Evolutionary conservation across 2,329 filamentous ascomycete genomes (phyloP), one percentile per base, ranked within the genome.

Genomic region (Tothia fuscella): DNA sequence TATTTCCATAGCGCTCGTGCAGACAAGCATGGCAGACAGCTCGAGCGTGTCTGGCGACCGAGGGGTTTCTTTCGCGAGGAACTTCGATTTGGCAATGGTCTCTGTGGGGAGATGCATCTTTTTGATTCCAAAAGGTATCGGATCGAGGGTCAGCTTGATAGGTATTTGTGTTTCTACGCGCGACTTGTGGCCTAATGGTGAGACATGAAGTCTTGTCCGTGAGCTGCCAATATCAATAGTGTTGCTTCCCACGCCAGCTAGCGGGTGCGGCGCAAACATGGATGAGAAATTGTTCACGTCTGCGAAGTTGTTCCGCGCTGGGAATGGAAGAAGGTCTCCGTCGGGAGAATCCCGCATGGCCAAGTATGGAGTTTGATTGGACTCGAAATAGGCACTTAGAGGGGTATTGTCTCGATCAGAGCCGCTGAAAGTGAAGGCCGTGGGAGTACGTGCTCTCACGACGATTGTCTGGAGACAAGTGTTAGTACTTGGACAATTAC

Each of bases 131-230:
- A 71, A 65, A 2, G 88, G 87, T 35, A 93, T 66, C 16, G 82
- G 78, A 44, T 78, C 80, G 29, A 96, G 62, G 0, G 79, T 82
- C 60, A 96, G 71, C 53, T 80, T 80, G 50, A 95, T 85, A 6
- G 83, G 84, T 51, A 96, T 95, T 57, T 96, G 91, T 0, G 91
- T 96, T 65, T 98, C 91, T 14, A 96, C 91, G 17, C 91, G 79
- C 13, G 88, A 94, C 61, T 95, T 96, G 43, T 58, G n/a, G 6
- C 30, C 29, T 14, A 44, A 14, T 22, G 43, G 43, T 12, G 29
- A 35, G 12, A 45, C 26, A 12, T 17, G 16, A 21, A 44, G 19
- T 17, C 31, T 37, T 6, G 19, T 41, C 25, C 24, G 33, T 12
- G 29, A 32, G 37, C 41, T 22, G n/a, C 41, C 41, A 28, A 43